Base-by-base conservation (phyloP, 2,329 filamentous ascomycete genomes). In the Trichoderma citrinoviride region DNA sequence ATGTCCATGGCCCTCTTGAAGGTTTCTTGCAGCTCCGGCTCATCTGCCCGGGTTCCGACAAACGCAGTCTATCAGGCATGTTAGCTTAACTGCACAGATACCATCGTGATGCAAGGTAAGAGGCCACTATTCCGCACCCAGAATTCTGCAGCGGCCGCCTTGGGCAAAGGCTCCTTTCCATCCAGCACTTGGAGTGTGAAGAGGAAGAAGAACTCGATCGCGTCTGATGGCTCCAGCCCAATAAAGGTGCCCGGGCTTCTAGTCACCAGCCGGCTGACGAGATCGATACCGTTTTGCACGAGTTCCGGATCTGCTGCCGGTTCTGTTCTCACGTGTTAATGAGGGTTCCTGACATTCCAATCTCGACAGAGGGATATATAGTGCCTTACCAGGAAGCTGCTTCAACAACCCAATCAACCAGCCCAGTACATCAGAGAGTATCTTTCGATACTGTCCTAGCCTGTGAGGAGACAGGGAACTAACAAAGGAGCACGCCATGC, bases 241-340 rank as follows among this genome's bases (percentile, higher is more conserved):
- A 92, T 81, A 5, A 94, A 77, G 7, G 89, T 80, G n/a, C 81
- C 78, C 0, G 87, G 81, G 64, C 87, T 84, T 63, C 84, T 86
- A 10, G 81, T 80, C 66, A 91, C 78, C 58, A 92, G 79, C 27
- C 86, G 85, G 62, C 86, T 84, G 8, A 90, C 79, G 65, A 94
- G 88, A 62, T 93, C 89, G 55, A 94, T 89, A 56, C 87, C 87
- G 65, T 88, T 87, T 68, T 93, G 88, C 1, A 90, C 81, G 12
- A 94, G 80, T 68, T 93, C 90, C 0, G 90, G 81, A 67, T 93
- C 90, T 0, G 87, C 84, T 66, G 94, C 91, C 52, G 84, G 83
- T 10, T 85, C 83, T 55, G 85, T 83, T 82, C 80, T 60, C 15
- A 27, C 14, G 23, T 15, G 47, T 54, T 10, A 47, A 17, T 7